A percentile compares a stretch with the other conserved stretches of the same genome.
These are phyloP conservation scores for Silybum marianum DNA, from an alignment of 129 eudicot genomes.

Conservation along the genomic window DNA sequence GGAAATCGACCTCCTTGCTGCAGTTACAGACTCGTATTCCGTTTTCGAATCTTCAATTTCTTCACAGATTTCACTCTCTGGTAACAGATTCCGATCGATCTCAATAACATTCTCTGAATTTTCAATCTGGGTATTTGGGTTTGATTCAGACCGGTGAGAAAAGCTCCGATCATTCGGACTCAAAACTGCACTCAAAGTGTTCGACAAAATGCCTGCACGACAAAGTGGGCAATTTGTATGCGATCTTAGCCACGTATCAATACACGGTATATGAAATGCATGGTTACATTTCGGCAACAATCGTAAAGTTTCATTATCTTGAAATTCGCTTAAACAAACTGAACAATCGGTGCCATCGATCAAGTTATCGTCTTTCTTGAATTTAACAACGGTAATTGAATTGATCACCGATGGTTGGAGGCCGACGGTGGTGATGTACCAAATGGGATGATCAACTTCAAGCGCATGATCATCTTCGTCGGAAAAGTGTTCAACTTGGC, in stretches of 20 bases:
- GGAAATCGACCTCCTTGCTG: slow-evolving; percentile 39
- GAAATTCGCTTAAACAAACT: slow-evolving; percentile 64
- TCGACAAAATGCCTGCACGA: slow-evolving; percentile 55
- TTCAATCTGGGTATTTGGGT: slow-evolving; percentile 18
- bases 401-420: slow-evolving; percentile 57
- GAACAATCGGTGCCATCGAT: slow-evolving; percentile 69
- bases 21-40: slow-evolving; percentile 21
- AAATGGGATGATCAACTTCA: slow-evolving; percentile 56
- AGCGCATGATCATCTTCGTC: slow-evolving; percentile 42
- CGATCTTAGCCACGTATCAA: slow-evolving; percentile 73
- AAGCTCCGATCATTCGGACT: slow-evolving; percentile 23
- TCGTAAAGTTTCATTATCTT: slow-evolving; percentile 48
- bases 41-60: slow-evolving; percentile 35
- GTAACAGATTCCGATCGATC: slow-evolving; percentile 13
- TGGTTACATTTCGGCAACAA: slow-evolving; percentile 74
- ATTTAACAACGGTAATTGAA: slow-evolving; percentile 43
- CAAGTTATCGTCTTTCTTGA: slow-evolving; percentile 40
- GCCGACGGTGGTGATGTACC: slow-evolving; percentile 66
- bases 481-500: slow-evolving; percentile 19
- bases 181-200: slow-evolving; percentile 14
- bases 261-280: slow-evolving; percentile 67
- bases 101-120: slow-evolving; percentile 22
- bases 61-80: slow-evolving; percentile 7
- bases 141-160: slow-evolving; percentile 1
- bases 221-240: slow-evolving; percentile 71